Evolutionary conservation across 495 filamentous ascomycete genomes (phyloP), one percentile per base, ranked within the genome.

Genomic region (Staphylotrichum longicolle): DNA sequence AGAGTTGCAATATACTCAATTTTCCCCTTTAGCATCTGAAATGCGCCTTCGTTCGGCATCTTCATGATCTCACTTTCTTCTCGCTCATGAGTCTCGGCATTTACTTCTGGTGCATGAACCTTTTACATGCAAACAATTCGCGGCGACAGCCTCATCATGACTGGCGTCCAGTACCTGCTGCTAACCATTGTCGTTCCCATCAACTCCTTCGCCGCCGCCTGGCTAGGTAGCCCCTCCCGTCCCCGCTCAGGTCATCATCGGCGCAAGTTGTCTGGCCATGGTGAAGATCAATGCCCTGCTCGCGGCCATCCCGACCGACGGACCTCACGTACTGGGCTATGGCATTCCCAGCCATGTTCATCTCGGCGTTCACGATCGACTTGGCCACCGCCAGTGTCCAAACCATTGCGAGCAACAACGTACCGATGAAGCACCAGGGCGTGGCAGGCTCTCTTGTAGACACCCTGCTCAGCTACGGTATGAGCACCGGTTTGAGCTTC

Each of bases 381-480:
- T 71, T 85, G 2, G 74, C 80, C 20, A 78, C 75, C 53, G 80
- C 78, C 1, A 78, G 77, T 7, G 77, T 76, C 0, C 80, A 83
- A 54, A 83, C 83, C 54, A 82, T 83, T 61, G 82, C 79, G 7
- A 82, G 78, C 48, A 83, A 83, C 55, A 73, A 73, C 0, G 82
- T 83, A 5, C 69, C 68, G 14, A 66, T 74, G 33, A 67, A 76
- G 41, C 72, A 85, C 54, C 81, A 85, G 57, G 82, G 82, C 0
- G 73, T 81, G 50, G 80, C 78, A 0, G 80, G 75, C 1, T 80
- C 78, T 0, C 67, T 83, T 8, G 75, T 83, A 39, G 79, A 78
- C 0, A 77, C 76, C 2, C 61, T 84, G 37, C 74, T 77, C 53
- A 63, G 77, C 3, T 84, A 83, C 58, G 80, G 80, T 7, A 77